Evolutionary conservation across 495 filamentous ascomycete genomes (phyloP), one percentile per base, ranked within the genome.

Genomic region (Penicillium waksmanii): DNA sequence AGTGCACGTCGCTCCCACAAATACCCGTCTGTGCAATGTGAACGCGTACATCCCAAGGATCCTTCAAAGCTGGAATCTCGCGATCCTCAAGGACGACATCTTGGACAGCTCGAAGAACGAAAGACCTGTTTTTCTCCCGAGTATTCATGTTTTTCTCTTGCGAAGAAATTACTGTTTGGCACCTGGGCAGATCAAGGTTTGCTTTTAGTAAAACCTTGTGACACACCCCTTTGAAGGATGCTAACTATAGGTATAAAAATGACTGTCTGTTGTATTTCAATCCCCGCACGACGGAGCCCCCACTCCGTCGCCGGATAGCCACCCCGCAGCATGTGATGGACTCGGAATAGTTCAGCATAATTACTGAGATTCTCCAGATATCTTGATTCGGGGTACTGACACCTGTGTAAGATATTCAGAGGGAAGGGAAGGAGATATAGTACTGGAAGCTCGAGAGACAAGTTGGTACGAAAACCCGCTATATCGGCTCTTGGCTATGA

Each of bases 21-120:
- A 94, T 91, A 51, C 90, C 90, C 5, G 89, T 93, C 74, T 87
- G 87, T 66, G 86, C 86, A 58, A 93, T 76, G 35, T 85, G 83
- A 51, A 93, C 83, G 55, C 91, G 76, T 21, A 93, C 89, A 71
- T 93, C 87, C 73, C 84, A 81, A 21, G 84, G 81, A 13, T 74
- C 72, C 54, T 82, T 61, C 53, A 91, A 70, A 13, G 74, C 68
- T 5, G 90, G 90, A 40, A 86, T 69, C 1, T 87, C 87, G 12
- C 83, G 82, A 62, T 89, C 84, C 72, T 86, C 84, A 3, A 61
- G 43, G 13, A 42, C 31, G 13, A 65, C 54, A 43, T 61, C 53
- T 25, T 65, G 44, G 7, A 65, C 51, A 1, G 57, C 57, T 10
- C 50, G 44, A 12, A 65, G 46, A 21, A 65, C 57, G 23, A 65